Evolutionary conservation across 2,329 filamentous ascomycete genomes (phyloP), one percentile per base, ranked within the genome.

Genomic region (Aureobasidium musti): DNA sequence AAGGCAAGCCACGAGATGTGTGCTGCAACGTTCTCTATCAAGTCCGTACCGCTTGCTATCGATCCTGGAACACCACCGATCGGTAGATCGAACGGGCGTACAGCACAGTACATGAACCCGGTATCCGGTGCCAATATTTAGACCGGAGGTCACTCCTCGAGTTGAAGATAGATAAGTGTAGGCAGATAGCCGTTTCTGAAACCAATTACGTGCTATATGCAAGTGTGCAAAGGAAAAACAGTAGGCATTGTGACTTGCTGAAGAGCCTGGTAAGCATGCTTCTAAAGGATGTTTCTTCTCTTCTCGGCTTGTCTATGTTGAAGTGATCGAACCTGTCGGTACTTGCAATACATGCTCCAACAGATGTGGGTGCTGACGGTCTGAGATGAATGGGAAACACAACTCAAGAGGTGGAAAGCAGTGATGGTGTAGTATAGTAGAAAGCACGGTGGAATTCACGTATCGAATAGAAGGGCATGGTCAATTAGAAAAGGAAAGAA

Each of bases 61-160:
- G 26, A 37, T 35, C 19, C 43, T 17, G n/a, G 19, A 37, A 17
- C n/a, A 43, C 33, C 33, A 61, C 45, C 41, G 59, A 41, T 52
- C 45, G 43, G 45, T 23, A 63, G 45, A 63, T 63, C 45, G 59
- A 63, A 50, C 30, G 43, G 59, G 35, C 45, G 45, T 50, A 63
- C 43, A 50, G 33, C 33, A 52, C 45, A 39, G 23, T 35, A n/a
- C 30, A 26, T 49, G 45, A 5, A 63, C 59, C 59, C 13, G 59
- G 45, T 37, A 37, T 63, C 59, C 54, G 54, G 54, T 59, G 54
- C 26, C 17, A 43, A 45, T 37, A 5, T 37, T 13, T 11, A 33
- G 3, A n/a, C 23, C 39, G 26, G 39, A 59, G 54, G 14, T 21
- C 17, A 3, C 23, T 43, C 19, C 54, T 21, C 28, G 30, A 33